Base-by-base conservation (phyloP, 2,329 filamentous ascomycete genomes). In the Pseudogymnoascus sp. region DNA sequence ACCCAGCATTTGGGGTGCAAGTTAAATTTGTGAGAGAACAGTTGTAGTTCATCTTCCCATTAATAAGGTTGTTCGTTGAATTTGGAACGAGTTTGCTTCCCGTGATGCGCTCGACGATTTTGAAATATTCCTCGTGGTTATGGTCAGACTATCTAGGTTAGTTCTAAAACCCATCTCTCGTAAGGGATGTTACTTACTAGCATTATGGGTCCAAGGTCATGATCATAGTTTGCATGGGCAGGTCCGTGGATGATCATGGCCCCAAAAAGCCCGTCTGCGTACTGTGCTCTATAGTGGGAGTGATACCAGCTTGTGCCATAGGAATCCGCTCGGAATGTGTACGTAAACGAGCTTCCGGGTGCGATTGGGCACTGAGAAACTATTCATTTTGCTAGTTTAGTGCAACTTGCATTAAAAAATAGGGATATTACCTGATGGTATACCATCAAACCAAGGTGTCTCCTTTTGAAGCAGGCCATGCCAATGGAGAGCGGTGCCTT, bases 331-430 rank as follows among this genome's bases (percentile, higher is more conserved):
- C 66, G 63, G 65, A 73, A 73, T 2, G 51, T 64, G 59, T 73
- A 73, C 7, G 69, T 72, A 45, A 73, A 72, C 12, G 67, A 67
- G 11, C 62, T 31, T 5, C 68, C 81, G 0, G 82, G 81, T 0
- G 83, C 75, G 65, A 90, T 84, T 1, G 88, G 87, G 66, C 88
- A 91, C 72, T 91, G 86, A 5, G 78, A 79, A 23, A 83, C 68
- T 23, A 14, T 45, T 45, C 12, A 23, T 23, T 12, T 23, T 5
- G 16, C 23, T 23, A 45, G 40, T 12, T 6, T 23, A 14, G 18
- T 23, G 40, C 11, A 45, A 14, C 2, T 45, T 45, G 10, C 11
- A 11, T 21, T 21, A 23, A 23, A 45, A 7, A 45, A 23, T 5
- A 4, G 18, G 4, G 18, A 45, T 23, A 23, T 14, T 45, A 45